These are phyloP conservation scores for Ustilago shanxiensis DNA, from an alignment of 1,284 basidiomycete species.

Conservation along the genomic window DNA sequence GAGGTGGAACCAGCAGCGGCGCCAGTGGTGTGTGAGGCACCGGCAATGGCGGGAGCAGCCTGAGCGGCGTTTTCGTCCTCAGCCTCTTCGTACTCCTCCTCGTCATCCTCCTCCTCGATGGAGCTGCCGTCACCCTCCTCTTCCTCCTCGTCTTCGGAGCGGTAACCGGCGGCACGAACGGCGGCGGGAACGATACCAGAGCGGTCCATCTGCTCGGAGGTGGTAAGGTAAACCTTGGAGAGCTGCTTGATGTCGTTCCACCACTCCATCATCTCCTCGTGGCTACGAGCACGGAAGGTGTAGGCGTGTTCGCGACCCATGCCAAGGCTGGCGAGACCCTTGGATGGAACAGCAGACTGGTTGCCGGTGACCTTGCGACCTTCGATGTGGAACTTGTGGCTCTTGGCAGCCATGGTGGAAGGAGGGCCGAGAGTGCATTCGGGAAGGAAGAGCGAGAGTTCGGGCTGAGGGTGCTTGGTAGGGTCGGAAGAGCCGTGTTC, in stretches of 20 bases:
- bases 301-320: conserved; percentile 77
- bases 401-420: conserved; percentile 78
- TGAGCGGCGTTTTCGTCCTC: conserved; percentile 48
- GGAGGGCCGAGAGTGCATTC: conserved; percentile 96
- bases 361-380: conserved; percentile 81
- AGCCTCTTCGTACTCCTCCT: conserved; percentile 73
- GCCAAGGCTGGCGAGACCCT: conserved; percentile 74
- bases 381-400: conserved; percentile 98
- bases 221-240: conserved; percentile 93
- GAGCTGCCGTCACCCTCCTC: conserved; percentile 79
- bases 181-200: conserved; percentile 92
- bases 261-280: conserved; percentile 99
- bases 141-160: conserved; percentile 74
- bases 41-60: conserved; percentile 60
- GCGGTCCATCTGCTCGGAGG: conserved; percentile 92
- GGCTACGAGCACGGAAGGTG: conserved; percentile 88
- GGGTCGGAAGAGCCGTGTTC: conserved; percentile 88
- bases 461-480: conserved; percentile 76
- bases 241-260: conserved; percentile 99
- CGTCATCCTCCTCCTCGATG: conserved; percentile 81
- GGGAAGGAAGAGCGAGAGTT: conserved; percentile 92
- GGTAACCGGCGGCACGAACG: conserved; percentile 87
- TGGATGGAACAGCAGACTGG: conserved; percentile 77
- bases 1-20: conserved; percentile 52
- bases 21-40: conserved; percentile 50